Evolutionary conservation across 345 rosid genomes (phyloP), one percentile per base, ranked within the genome.

Genomic region (Hevea brasiliensis): DNA sequence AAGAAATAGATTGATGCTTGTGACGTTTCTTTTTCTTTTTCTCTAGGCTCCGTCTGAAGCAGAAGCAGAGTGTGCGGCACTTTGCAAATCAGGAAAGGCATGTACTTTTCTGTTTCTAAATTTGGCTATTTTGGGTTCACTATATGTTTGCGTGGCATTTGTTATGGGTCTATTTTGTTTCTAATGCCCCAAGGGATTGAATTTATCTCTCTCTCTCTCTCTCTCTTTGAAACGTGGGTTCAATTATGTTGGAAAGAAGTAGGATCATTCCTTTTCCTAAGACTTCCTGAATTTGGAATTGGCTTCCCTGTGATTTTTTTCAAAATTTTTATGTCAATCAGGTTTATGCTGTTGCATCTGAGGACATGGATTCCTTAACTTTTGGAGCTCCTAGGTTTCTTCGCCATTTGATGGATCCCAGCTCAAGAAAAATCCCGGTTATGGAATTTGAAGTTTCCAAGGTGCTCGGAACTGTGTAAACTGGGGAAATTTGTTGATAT

Each of bases 301-400:
- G 37, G 26, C n/a, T 18, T 53, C 68, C 27, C 1, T 66, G 27
- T 58, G 62, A 53, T 53, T 15, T 62, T 10, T 8, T 23, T 29
- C 24, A 27, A 23, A 63, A 66, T 35, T 41, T 54, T 24, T 50
- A 5, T 74, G 20, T 65, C 54, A 74, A 77, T 78, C 79, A 95
- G 99, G 98, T 89, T 74, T 95, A 95, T 77, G 99, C 88, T 27
- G 99, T 95, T 71, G 99, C 99, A 77, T 95, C 98, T 67, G 99
- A 95, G 85, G 99, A 95, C 77, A 95, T 95, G 99, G 99, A 92
- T 71, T 95, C 99, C 70, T 85, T 95, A 64, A 95, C 98, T 55
- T 95, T 95, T 82, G 97, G 99, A 70, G 96, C 98, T 82, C 83
- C 97, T 58, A 92, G 83, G 58, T 92, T 95, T 87, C 94, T 95